These are phyloP conservation scores for Hippophae tibetana DNA, from an alignment of 306 rosid genomes.

Conservation along the genomic window DNA sequence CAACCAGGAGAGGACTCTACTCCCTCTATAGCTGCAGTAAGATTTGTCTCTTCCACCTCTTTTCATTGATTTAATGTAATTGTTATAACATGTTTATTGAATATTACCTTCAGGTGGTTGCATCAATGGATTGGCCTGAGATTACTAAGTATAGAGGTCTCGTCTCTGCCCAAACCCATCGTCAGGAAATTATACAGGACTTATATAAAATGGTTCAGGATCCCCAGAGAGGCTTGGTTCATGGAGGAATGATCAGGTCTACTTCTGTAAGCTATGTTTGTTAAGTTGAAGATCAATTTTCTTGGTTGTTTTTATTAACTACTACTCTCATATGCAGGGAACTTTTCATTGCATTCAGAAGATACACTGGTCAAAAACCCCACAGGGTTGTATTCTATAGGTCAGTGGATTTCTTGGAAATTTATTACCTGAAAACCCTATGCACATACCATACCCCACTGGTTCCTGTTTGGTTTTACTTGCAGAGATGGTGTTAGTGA, in stretches of 20 bases:
- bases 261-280: neutral
- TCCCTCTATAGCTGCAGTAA: constrained; percentile 87
- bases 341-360: constrained; percentile 30
- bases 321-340: constrained; percentile 33
- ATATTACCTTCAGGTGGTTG: constrained; percentile 51
- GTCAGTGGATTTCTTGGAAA: constrained; percentile 19
- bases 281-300: neutral
- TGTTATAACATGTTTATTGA: neutral
- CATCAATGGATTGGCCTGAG: constrained; percentile 88
- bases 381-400: constrained; percentile 69
- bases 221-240: constrained; percentile 30
- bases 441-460: neutral
- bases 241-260: constrained; percentile 64
- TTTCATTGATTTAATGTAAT: neutral
- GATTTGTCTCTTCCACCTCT: neutral
- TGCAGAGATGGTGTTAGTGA: constrained; percentile 86
- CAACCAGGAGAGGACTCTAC: constrained; percentile 54
- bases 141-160: constrained; percentile 53
- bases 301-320: too few relatives aligned
- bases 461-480: neutral
- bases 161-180: constrained; percentile 54
- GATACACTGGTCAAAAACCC: constrained; percentile 30
- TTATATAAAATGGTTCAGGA: constrained; percentile 23
- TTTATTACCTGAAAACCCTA: neutral
- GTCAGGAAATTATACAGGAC: constrained; percentile 66